phyloP scores from a whole-genome alignment of 2,329 filamentous ascomycete species.

The Alternaria dauci region DNA sequence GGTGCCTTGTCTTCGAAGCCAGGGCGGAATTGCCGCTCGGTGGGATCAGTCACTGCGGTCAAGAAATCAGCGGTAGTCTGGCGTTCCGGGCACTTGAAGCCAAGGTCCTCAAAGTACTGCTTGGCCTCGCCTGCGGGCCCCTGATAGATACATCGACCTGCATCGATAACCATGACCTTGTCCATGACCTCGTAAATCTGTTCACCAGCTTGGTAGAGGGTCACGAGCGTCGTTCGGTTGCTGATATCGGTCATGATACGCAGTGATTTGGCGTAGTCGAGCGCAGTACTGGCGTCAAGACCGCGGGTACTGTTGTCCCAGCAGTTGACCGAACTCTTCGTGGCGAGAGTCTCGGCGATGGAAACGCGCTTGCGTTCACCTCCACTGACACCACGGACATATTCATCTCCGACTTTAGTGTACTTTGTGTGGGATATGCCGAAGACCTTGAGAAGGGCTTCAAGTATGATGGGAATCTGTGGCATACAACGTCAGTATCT shows the following conservation, averaged over 20 bases:
- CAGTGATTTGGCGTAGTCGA: slow-evolving; percentile 79
- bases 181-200: slow-evolving; percentile 78
- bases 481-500: background rate
- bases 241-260: slow-evolving; percentile 82
- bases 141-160: slow-evolving; percentile 73
- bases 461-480: slow-evolving; percentile 71
- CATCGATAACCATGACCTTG: slow-evolving; percentile 80
- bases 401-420: slow-evolving; percentile 78
- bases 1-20: slow-evolving; percentile 68
- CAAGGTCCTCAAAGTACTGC: slow-evolving; percentile 72
- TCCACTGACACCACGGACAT: slow-evolving; percentile 76
- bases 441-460: slow-evolving; percentile 78
- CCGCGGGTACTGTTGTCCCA: slow-evolving; percentile 85
- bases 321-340: slow-evolving; percentile 70
- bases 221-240: slow-evolving; percentile 74
- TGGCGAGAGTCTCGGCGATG: slow-evolving; percentile 79
- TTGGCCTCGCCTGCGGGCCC: slow-evolving; percentile 68
- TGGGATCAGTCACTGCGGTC: slow-evolving; percentile 77
- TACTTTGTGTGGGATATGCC: slow-evolving; percentile 78
- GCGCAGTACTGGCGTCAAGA: slow-evolving; percentile 79
- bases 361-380: slow-evolving; percentile 79
- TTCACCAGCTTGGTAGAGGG: slow-evolving; percentile 75
- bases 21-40: slow-evolving; percentile 71
- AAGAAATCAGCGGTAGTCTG: slow-evolving; percentile 81
- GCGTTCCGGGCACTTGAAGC: slow-evolving; percentile 66